Evolutionary conservation across 2,329 filamentous ascomycete species (phyloP), one percentile per base, ranked within the genome.

Genomic region (Zopfia rhizophila): DNA sequence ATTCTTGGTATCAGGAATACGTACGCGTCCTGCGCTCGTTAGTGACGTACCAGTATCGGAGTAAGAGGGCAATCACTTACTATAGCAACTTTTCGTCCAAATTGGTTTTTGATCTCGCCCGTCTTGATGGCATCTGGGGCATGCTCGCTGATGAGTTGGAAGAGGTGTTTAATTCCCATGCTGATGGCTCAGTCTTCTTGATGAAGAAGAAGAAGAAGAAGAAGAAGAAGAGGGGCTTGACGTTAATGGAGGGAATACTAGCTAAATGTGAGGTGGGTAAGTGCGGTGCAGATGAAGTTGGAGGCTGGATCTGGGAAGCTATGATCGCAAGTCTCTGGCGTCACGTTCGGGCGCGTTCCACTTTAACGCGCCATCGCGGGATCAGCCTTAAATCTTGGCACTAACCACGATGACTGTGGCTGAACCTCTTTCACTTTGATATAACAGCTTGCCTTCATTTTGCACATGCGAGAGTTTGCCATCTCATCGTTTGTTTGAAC

Each of bases 101-200:
- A 99, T 58, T 99, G 94, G 63, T 93, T 93, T 78, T 99, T 99
- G 81, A 99, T 99, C 69, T 99, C 94, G 50, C 94, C 91, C 68
- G 91, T 88, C 75, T 97, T 97, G 80, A 97, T 84, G 23, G 94
- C 89, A 75, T 92, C 90, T n/a, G 94, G 94, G 57, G 91, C 90
- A 77, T 97, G 89, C 69, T 97, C 92, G 51, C 72, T 72, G 56
- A 80, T 77, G 56, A 80, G 66, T 61, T 77, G 74, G 68, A 66
- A 75, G n/a, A 79, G 66, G 52, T 74, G 58, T 27, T 73, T 73
- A 51, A 73, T 73, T 60, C 70, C 70, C 70, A 73, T 73, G 5
- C 43, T 59, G 49, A n/a, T 31, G 36, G 36, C 2, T 23, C 17
- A 32, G 8, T 25, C n/a, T 19, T 10, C 2, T 11, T n/a, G 22